Base-by-base conservation (phyloP, 441 rosid species). In the Euphorbia celastroides region DNA sequence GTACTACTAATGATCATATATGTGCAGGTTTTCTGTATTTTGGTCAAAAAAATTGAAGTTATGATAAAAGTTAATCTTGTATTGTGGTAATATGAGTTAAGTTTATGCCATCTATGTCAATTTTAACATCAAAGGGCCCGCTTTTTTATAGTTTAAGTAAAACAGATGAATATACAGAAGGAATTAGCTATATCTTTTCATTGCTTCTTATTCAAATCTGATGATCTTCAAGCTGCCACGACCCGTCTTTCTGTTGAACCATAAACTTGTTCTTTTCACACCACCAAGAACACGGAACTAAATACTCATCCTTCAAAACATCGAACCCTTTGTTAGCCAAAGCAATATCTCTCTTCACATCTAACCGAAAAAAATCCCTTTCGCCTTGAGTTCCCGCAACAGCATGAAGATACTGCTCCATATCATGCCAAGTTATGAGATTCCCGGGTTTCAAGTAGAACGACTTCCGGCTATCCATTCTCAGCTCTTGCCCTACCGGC, bases 351-450 rank as follows among this genome's bases (percentile, higher is more conserved):
- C 66, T 16, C 11, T 79, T 73, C 38, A 80, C 72, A 63, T 66
- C 81, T 68, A 84, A 68, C 51, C 74, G 63, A 55, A 87, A 87
- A 20, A 62, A 75, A 20, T 74, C 78, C 0, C 28, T 30, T 14
- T 0, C 30, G 16, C 82, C 93, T 48, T 83, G 81, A 55, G 80
- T 77, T 62, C 93, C 87, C 0, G 93, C 90, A 20, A 85, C 25
- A 50, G 83, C 84, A 38, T 88, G 95, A 68, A 86, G 57, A 60
- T 86, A 84, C 2, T 22, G 74, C 79, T 88, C 88, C 70, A 82
- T 28, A 52, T 69, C 68, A 73, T 87, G 96, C 77, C 81, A 83
- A 36, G 60, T 70, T 14, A 34, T 41, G 5, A 72, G 17, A 69
- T 72, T 70, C 27, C 75, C 79, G 9, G 78, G 66, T 78, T 80